Evolutionary conservation across 2,329 filamentous ascomycete genomes (phyloP), one percentile per base, ranked within the genome.

Genomic region (Penicillium glabrum): DNA sequence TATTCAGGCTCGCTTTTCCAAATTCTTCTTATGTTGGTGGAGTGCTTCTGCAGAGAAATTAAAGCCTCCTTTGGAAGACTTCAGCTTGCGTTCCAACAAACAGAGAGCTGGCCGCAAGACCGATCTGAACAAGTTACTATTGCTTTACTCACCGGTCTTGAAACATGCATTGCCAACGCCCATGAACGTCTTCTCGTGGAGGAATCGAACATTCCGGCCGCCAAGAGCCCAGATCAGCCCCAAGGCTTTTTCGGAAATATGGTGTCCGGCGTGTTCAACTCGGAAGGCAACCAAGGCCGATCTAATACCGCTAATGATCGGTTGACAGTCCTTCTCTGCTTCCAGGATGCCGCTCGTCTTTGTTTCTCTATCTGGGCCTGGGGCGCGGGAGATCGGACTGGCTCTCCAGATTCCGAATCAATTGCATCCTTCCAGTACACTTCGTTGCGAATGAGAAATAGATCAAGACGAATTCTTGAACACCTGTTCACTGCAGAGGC

Each of bases 311-410:
- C 93, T 9, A 99, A 98, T 68, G 93, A 95, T 66, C 86, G 93
- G 46, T 81, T 99, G 23, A 98, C 95, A 0, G 93, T 99, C 21
- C 82, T 97, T 44, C 81, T 99, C n/a, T 96, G 93, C 11, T 96
- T 99, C 71, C 93, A 98, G 73, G 96, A 99, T 72, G 91, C 93
- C 1, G 91, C 98, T 57, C 86, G 91, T 24, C 90, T 96, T 49
- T 96, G 93, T 73, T 96, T 96, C 71, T 86, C 82, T 13, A 96
- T 99, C 51, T 99, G 96, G 95, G 90, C 90, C 0, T 99, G 95
- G 93, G 91, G 84, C 14, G 83, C 89, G 6, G 88, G 66, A 77
- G 81, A 71, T 58, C 67, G 67, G 47, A 67, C 58, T 47, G 67
- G 67, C 19, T 58, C 78, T 23, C 85, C 89, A 53, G 89, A 96